phyloP scores from a whole-genome alignment of 352 stramenopile species.

The Globisporangium recalcitrans region DNA sequence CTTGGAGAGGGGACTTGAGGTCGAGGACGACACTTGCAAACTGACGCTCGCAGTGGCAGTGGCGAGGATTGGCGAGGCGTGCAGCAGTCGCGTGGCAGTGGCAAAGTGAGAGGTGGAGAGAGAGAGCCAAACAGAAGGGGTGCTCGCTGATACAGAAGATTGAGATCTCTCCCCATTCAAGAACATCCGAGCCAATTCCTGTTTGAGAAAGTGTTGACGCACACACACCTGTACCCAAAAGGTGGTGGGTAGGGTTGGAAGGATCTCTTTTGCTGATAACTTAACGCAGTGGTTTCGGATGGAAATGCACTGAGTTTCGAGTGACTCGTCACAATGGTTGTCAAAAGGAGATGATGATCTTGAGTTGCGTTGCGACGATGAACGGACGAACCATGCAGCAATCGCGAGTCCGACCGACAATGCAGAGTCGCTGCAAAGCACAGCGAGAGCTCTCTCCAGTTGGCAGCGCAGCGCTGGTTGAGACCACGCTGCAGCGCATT shows the following conservation, averaged over 20 bases:
- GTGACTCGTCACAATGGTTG: not conserved
- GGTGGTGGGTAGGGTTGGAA: not conserved
- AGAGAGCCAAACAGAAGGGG: not conserved
- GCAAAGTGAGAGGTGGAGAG: not conserved
- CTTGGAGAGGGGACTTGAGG: conserved; percentile 9
- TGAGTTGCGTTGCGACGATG: not conserved
- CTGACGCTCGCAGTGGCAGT: conserved; percentile 18
- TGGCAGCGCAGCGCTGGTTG: no score
- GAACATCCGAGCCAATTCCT: no score
- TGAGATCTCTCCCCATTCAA: no score
- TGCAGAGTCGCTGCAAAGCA: no score
- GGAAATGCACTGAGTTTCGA: no score
- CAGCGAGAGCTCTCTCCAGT: no score
- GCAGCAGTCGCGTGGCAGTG: no score
- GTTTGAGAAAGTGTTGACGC: no score
- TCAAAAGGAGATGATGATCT: not conserved
- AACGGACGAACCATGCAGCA: not conserved
- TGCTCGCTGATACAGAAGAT: conserved; percentile 6
- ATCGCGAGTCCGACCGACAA: not conserved
- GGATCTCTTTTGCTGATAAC: not conserved
- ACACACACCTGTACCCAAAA: conserved; percentile 9
- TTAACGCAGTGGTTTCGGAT: not conserved
- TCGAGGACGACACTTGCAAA: conserved; percentile 28
- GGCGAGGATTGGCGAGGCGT: not conserved
- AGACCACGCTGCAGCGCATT: no score